Evolutionary conservation across 371 early-diverging fungal genomes (phyloP).

Genomic region (Mucor plumbeus): DNA sequence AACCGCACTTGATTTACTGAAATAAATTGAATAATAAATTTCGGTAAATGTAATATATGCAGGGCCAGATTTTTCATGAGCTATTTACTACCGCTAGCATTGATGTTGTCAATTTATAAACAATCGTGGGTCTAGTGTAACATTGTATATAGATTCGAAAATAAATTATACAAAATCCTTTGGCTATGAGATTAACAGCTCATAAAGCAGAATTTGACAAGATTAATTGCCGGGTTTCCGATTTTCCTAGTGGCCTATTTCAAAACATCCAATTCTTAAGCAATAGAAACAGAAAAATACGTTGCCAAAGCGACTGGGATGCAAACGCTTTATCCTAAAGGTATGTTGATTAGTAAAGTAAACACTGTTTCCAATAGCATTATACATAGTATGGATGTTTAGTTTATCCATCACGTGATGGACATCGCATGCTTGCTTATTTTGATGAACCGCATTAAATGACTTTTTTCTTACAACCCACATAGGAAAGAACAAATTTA

Average conservation of each 20-base stretch:
- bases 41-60: slow-evolving; percentile 3
- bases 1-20: too few species aligned
- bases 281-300: background rate
- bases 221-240: background rate
- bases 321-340: too few species aligned
- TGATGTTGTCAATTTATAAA: background rate
- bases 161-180: too few species aligned
- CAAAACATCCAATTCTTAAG: background rate
- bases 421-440: background rate
- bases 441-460: slow-evolving; percentile 3
- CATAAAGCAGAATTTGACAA: background rate
- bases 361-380: too few species aligned
- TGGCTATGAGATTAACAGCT: background rate
- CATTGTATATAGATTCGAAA: background rate
- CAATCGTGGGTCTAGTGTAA: background rate
- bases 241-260: background rate
- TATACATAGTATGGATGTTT: background rate
- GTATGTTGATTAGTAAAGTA: too few species aligned
- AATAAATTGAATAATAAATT: background rate
- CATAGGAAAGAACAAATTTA: background rate
- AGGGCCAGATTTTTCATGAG: slow-evolving; percentile 4
- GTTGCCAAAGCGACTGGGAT: too few species aligned
- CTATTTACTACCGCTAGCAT: background rate
- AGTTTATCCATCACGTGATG: background rate
- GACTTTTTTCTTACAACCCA: background rate